Conservation (phyloP, 2,329 filamentous ascomycete species). For the Colletotrichum brevisporum region DNA sequence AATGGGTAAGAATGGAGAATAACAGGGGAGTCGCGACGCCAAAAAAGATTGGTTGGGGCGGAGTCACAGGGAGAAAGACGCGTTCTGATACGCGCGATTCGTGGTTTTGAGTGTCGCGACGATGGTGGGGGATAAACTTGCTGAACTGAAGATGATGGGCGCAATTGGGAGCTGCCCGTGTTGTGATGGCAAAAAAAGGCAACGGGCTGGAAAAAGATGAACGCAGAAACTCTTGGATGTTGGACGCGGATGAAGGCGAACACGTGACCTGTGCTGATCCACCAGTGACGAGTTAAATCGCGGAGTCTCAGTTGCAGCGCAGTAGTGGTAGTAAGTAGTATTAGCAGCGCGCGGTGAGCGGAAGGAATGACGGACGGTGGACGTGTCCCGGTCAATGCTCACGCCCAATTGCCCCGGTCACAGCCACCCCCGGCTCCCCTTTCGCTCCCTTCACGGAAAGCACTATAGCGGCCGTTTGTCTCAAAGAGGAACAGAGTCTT, state of each 20-base stretch:
- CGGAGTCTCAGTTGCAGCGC: constrained; percentile 38
- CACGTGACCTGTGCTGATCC: constrained; percentile 40
- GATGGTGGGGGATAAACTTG: constrained; percentile 39
- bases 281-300: constrained; percentile 37
- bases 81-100: constrained; percentile 48
- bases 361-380: constrained; percentile 20
- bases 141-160: constrained; percentile 49
- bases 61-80: constrained; percentile 42
- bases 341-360: constrained; percentile 20
- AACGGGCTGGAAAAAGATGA: constrained; percentile 40
- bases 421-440: constrained; percentile 24
- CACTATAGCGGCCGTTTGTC: constrained; percentile 5
- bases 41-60: constrained; percentile 34
- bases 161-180: constrained; percentile 51
- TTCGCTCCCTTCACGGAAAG: constrained; percentile 6
- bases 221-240: constrained; percentile 42
- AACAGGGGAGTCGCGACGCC: constrained; percentile 37
- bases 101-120: constrained; percentile 34
- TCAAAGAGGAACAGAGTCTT: neutral
- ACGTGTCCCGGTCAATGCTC: constrained; percentile 35
- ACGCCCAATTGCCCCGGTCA: constrained; percentile 18
- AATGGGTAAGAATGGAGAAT: constrained; percentile 33
- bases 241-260: constrained; percentile 39
- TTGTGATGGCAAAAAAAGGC: constrained; percentile 46
- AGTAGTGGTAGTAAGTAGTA: neutral